These are phyloP conservation scores for Lumnitzera racemosa DNA, from an alignment of 345 rosid species.

Conservation along the genomic window DNA sequence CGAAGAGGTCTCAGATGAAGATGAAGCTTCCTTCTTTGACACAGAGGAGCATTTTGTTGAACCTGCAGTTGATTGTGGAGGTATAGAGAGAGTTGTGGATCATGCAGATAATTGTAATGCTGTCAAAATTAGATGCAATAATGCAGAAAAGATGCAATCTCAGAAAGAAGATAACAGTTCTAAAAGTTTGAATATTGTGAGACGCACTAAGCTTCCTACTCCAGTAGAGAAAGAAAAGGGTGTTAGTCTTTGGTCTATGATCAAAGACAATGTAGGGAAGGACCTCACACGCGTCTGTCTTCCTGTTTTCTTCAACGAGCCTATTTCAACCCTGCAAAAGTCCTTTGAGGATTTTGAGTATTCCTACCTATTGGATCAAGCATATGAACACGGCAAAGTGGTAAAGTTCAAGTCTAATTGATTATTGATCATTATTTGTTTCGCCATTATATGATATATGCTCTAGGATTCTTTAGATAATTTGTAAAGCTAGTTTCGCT, in stretches of 20 bases:
- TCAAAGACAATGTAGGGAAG: slow-evolving; percentile 97
- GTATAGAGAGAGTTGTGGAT: slow-evolving; percentile 23
- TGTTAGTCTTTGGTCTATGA: slow-evolving; percentile 98
- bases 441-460: too few relatives aligned
- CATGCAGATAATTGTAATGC: slow-evolving; percentile 17
- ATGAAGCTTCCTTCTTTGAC: slow-evolving; percentile 65
- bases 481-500: too few relatives aligned
- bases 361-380: slow-evolving; percentile 81
- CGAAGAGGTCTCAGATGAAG: slow-evolving; percentile 85
- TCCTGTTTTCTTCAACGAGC: slow-evolving; percentile 96
- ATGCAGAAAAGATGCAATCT: slow-evolving; percentile 32
- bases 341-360: slow-evolving; percentile 97
- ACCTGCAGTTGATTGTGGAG: slow-evolving; percentile 26
- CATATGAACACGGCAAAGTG: slow-evolving; percentile 72
- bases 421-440: too few relatives aligned
- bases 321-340: slow-evolving; percentile 94
- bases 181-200: slow-evolving; percentile 36
- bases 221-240: slow-evolving; percentile 97
- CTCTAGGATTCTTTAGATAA: too few relatives aligned
- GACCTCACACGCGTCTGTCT: slow-evolving; percentile 96
- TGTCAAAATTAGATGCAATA: slow-evolving; percentile 13
- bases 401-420: slow-evolving; percentile 32
- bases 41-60: slow-evolving; percentile 63
- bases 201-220: slow-evolving; percentile 81
- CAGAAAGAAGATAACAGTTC: slow-evolving; percentile 22